Base-by-base conservation (phyloP, 306 rosid species). In the Canavalia gladiata region DNA sequence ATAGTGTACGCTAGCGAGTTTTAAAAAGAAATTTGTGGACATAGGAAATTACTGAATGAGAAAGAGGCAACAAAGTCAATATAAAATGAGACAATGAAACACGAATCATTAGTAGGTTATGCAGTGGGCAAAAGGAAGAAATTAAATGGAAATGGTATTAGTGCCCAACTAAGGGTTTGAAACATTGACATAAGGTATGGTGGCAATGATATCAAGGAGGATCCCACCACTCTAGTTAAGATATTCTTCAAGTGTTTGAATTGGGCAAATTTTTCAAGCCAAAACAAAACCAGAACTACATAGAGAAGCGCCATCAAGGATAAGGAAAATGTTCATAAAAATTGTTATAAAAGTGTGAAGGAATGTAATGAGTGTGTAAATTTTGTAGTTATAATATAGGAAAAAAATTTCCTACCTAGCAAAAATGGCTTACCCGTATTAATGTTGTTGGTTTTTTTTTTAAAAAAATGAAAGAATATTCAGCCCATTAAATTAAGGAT, bases 141-240 rank as follows among this genome's bases (percentile, higher is more conserved):
- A 37, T 39, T 2, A 60, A 49, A 34, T 70, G 25, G 12, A 50
- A 39, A 31, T 60, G 46, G 77, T 31, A 50, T 50, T 13, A 49
- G 29, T 42, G 30, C 76, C 80, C 79, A 62, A 84, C 80, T 78
- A 81, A 72, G 13, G 66, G 25, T 42, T 65, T 55, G 50, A 80
- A 70, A 70, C n/a, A 37, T 79, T 83, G 35, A 52, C 52, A 12
- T 72, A 18, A 18, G 75, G 13, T 18, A 37, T 7, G 34, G 75
- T 70, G 31, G 75, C 59, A 72, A 72, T 12, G 2, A 13, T 12
- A 51, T 59, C 66, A 29, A 72, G 37, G 35, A 72, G 52, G 37
- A 72, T 54, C 65, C 65, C 65, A 73, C 78, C 8, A 52, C 52
- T 73, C 25, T 52, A 3, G 28, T 39, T 66, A 66, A 55, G 28